Evolutionary conservation across 257 asterid genomes (phyloP), one percentile per base, ranked within the genome.

Genomic region (Rubia yunnanensis): DNA sequence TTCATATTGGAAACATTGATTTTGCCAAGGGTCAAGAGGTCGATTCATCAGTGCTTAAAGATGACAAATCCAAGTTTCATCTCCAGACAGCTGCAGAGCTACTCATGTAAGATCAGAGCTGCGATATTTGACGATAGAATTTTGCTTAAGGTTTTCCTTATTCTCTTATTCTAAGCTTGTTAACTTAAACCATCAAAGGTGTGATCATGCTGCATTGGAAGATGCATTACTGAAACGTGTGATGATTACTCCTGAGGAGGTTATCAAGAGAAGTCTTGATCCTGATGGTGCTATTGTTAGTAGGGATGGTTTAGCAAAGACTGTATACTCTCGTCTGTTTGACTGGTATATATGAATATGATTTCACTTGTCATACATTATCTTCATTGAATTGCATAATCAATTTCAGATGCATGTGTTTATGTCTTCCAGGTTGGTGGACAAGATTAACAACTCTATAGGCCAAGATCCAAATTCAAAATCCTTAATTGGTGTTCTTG

Each of bases 221-320:
- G 97, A 94, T 79, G 99, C 97, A 67, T 59, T 89, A 70, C 67
- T 94, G 80, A 94, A 85, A 78, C 95, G 99, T 74, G 96, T 90
- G 71, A 87, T 92, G 99, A 94, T 89, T 75, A 89, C 97, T 57
- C 99, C 96, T 54, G 99, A 94, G 84, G 97, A 92, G 81, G 98
- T 94, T 76, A 94, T 89, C 72, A 94, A 94, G 80, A 88, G 94
- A 86, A 88, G 99, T 88, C 96, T 94, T 55, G 96, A 94, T 79
- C 99, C 97, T 58, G 81, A 76, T 62, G 94, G 87, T 46, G 99
- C 99, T 66, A 23, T 70, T 63, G 79, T 85, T 63, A 89, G 99
- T 71, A 86, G 99, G 74, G 99, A 94, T 74, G 97, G 97, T 14
- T 81, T 94, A 70, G 97, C 97, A 30, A 92, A 88, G 80, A 94